These are phyloP conservation scores for Botrytis sinoallii DNA, from an alignment of 2,329 filamentous ascomycete species.

Conservation along the genomic window DNA sequence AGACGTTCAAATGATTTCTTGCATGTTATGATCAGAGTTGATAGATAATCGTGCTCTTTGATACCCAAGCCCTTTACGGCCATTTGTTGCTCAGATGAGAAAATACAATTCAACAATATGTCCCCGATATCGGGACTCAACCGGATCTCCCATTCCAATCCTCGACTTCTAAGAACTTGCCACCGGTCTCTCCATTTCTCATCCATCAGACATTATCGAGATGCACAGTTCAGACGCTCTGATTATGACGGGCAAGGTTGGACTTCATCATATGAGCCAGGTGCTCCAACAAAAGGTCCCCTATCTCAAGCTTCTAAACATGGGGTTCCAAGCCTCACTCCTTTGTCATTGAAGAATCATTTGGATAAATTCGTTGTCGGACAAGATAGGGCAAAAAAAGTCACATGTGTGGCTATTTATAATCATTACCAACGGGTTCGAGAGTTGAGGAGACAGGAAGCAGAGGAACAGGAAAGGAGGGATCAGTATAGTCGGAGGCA, in stretches of 20 bases:
- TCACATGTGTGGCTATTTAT: conserved; percentile 88
- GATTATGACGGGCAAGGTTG: conserved; percentile 57
- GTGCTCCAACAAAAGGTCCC: conserved; percentile 59
- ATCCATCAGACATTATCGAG: conserved; percentile 5
- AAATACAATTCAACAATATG: conserved; percentile 7
- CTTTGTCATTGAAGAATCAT: conserved; percentile 75
- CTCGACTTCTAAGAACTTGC: conserved; percentile 21
- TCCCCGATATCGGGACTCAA: conserved; percentile 17
- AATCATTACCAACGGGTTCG: conserved; percentile 93
- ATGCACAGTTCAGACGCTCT: conserved; percentile 44
- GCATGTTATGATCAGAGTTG: background rate
- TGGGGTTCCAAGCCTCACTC: conserved; percentile 62
- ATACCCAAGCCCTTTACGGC: background rate
- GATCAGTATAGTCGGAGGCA: conserved; percentile 59
- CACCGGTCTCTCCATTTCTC: background rate
- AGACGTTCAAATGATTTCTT: background rate
- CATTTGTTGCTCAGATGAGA: conserved; percentile 16
- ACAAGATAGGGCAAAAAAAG: conserved; percentile 91
- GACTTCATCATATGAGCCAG: conserved; percentile 61
- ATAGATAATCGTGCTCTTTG: background rate
- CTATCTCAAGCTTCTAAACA: conserved; percentile 48
- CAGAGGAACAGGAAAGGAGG: conserved; percentile 66
- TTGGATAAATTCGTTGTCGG: conserved; percentile 96
- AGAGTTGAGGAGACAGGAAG: conserved; percentile 68
- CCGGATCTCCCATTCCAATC: conserved; percentile 15